Percentiles rank a stretch among this genome's conserved stretches.
These are phyloP conservation scores for Bruguiera parviflora DNA, from an alignment of 345 rosid genomes.

Conservation along the genomic window DNA sequence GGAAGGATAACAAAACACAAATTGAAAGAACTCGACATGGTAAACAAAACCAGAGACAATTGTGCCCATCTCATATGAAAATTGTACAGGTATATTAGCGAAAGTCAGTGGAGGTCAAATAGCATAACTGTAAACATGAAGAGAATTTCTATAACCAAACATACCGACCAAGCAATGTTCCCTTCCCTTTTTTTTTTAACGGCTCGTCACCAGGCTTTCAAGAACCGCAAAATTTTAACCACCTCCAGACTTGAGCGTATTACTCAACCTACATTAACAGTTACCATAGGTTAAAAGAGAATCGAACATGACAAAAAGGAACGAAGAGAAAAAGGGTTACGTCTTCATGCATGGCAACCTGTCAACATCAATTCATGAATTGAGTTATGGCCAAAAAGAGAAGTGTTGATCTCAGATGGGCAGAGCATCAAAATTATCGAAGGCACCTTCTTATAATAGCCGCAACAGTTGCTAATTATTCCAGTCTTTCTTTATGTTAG, in stretches of 20 bases:
- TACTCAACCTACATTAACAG: constrained; percentile 52
- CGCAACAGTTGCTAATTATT: too few relatives aligned
- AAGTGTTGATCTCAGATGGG: too few relatives aligned
- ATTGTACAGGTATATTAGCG: background rate
- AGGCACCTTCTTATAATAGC: too few relatives aligned
- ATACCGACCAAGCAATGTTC: background rate
- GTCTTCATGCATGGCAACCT: too few relatives aligned
- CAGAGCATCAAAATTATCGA: too few relatives aligned
- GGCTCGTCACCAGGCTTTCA: background rate
- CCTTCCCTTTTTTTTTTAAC: background rate
- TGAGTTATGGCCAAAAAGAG: too few relatives aligned
- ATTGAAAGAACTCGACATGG: background rate
- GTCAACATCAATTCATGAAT: too few relatives aligned
- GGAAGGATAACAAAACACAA: background rate
- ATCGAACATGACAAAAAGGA: background rate
- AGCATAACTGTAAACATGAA: background rate
- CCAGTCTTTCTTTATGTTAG: too few relatives aligned
- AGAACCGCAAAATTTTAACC: constrained; percentile 16
- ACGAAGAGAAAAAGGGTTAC: background rate
- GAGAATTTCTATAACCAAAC: background rate
- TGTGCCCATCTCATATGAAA: background rate
- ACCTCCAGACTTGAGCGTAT: constrained; percentile 50
- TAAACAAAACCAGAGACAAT: background rate
- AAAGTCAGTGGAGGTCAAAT: background rate
- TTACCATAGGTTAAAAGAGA: background rate